Evolutionary conservation across 2,329 filamentous ascomycete species (phyloP).

Genomic region (Penicillium sp.): DNA sequence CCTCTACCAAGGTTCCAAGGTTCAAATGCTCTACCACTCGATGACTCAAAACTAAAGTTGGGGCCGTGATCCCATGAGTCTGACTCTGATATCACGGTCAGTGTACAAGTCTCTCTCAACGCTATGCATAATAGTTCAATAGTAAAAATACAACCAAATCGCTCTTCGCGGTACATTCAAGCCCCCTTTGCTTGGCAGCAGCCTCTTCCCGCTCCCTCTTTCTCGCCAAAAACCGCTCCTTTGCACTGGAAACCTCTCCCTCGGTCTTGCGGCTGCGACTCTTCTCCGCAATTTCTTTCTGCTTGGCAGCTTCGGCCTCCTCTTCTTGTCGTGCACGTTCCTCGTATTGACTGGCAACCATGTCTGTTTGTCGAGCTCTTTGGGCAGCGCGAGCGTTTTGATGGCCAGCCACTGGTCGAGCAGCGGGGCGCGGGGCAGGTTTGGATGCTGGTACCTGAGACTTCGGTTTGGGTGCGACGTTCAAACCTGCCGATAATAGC

Average conservation of each 20-base stretch:
- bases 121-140: constrained; percentile 6
- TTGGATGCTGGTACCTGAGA: constrained; percentile 20
- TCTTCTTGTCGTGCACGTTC: constrained; percentile 56
- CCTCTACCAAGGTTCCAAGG: background rate
- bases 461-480: constrained; percentile 60
- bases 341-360: constrained; percentile 63
- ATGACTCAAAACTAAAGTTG: background rate
- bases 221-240: constrained; percentile 62
- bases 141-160: background rate
- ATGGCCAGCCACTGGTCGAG: constrained; percentile 27
- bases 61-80: background rate
- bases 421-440: constrained; percentile 20
- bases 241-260: constrained; percentile 60
- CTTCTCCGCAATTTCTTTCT: constrained; percentile 55
- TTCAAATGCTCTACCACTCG: background rate
- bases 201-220: constrained; percentile 56
- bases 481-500: constrained; percentile 62
- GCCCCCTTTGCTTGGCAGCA: constrained; percentile 24
- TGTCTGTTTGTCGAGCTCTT: constrained; percentile 59
- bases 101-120: constrained; percentile 3
- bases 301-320: constrained; percentile 59
- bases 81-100: constrained; percentile 1
- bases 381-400: constrained; percentile 46
- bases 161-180: background rate
- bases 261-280: constrained; percentile 62